Evolutionary conservation across 352 stramenopile species (phyloP).

Genomic region (Pythium brassicae): DNA sequence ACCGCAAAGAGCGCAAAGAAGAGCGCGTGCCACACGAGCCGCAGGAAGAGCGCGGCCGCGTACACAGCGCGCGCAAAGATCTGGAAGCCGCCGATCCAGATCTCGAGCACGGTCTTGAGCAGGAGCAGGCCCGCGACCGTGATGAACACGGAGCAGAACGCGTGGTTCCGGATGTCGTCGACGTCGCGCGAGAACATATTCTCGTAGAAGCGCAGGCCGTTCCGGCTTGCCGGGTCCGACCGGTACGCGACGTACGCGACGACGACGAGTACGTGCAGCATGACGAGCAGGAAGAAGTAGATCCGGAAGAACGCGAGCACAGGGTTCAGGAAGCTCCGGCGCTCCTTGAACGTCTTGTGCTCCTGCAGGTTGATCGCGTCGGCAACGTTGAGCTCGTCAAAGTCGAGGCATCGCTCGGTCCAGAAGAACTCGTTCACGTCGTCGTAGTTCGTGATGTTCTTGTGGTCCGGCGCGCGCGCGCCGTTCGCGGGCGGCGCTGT

Average conservation of each 20-base stretch:
- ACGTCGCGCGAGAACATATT: conserved; percentile 71
- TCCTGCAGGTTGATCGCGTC: conserved; percentile 60
- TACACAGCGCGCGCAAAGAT: conserved; percentile 63
- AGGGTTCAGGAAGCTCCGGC: conserved; percentile 76
- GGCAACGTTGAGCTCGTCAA: conserved; percentile 79
- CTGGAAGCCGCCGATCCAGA: conserved; percentile 77
- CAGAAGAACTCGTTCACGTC: conserved; percentile 91
- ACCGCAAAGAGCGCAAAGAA: conserved; percentile 77
- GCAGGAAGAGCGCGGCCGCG: conserved; percentile 55
- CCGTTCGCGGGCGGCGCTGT: conserved; percentile 17
- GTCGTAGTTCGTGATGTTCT: conserved; percentile 88
- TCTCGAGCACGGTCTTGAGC: conserved; percentile 73
- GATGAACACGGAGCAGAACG: conserved; percentile 73
- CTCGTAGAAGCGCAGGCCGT: conserved; percentile 62
- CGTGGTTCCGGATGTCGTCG: conserved; percentile 63
- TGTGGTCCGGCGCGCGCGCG: conserved; percentile 53
- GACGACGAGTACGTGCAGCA: conserved; percentile 73
- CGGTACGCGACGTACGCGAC: conserved; percentile 80
- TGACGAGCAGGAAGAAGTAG: conserved; percentile 84
- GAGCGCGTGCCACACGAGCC: conserved; percentile 75
- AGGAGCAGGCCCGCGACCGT: conserved; percentile 54
- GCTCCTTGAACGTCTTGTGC: conserved; percentile 85
- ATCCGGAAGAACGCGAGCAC: conserved; percentile 83
- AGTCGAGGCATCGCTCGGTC: conserved; percentile 65
- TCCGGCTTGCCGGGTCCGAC: conserved; percentile 45